Conservation (phyloP, 257 asterid species). For the Sherardia arvensis region DNA sequence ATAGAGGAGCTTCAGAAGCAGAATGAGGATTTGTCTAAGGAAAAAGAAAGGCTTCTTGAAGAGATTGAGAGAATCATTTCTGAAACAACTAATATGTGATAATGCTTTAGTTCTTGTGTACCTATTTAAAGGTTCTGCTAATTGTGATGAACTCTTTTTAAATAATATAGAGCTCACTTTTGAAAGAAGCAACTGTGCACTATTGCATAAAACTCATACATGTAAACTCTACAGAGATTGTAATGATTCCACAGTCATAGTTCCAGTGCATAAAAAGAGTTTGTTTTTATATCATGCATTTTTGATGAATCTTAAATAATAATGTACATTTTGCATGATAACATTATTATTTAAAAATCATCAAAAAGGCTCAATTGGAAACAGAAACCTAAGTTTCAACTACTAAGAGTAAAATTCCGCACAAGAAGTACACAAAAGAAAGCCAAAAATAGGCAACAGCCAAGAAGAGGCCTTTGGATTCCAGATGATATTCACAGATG, state of each 20-base stretch:
- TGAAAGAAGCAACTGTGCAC: background rate
- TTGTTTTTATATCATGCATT: too few relatives aligned
- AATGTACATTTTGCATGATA: too few relatives aligned
- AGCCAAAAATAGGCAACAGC: background rate
- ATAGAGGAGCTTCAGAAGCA: constrained; percentile 77
- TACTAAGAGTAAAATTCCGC: too few relatives aligned
- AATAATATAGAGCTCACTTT: background rate
- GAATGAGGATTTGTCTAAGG: constrained; percentile 52
- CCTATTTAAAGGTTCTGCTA: background rate
- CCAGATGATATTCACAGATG: background rate
- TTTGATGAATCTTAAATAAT: too few relatives aligned
- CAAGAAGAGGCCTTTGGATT: background rate
- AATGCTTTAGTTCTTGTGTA: background rate
- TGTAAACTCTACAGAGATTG: too few relatives aligned
- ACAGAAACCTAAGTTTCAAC: too few relatives aligned
- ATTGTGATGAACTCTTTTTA: background rate
- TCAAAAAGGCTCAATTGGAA: too few relatives aligned
- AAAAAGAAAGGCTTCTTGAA: constrained; percentile 64
- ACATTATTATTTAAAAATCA: background rate
- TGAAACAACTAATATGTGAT: constrained; percentile 36
- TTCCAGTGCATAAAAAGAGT: too few relatives aligned
- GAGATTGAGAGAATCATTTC: constrained; percentile 72
- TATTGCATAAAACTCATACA: background rate
- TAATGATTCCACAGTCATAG: background rate
- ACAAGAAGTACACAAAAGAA: background rate